These are phyloP conservation scores for Pisolithus thermaeus DNA, from an alignment of 1,284 basidiomycete species.

Conservation along the genomic window DNA sequence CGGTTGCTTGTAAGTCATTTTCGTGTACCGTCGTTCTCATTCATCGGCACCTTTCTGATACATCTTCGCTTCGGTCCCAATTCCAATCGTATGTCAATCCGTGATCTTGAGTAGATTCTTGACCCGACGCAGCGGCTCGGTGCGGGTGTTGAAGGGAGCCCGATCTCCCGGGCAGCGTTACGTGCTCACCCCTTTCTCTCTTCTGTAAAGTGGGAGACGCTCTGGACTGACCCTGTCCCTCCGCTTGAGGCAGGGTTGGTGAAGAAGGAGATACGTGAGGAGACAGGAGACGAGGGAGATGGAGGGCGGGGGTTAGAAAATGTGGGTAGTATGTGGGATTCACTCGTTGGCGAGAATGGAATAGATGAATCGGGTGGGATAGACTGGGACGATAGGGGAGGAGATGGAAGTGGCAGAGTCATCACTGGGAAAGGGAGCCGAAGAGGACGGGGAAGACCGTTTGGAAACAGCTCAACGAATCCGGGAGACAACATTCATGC, in stretches of 20 bases:
- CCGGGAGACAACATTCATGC: slow-evolving; percentile 19
- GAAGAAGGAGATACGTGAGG: slow-evolving; percentile 38
- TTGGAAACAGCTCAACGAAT: slow-evolving; percentile 16
- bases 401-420: neutral
- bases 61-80: neutral
- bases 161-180: slow-evolving; percentile 52
- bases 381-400: neutral
- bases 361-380: slow-evolving; percentile 16
- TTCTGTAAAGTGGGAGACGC: slow-evolving; percentile 58
- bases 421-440: neutral
- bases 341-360: slow-evolving; percentile 15
- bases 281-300: slow-evolving; percentile 38
- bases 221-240: slow-evolving; percentile 71
- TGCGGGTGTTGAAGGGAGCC: slow-evolving; percentile 44
- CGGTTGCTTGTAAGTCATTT: slow-evolving; percentile 50
- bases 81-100: too few relatives aligned
- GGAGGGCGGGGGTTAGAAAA: slow-evolving; percentile 40
- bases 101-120: slow-evolving; percentile 42
- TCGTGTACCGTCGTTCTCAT: slow-evolving; percentile 1
- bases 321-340: slow-evolving; percentile 52
- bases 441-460: neutral
- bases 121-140: slow-evolving; percentile 72
- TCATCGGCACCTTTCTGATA: neutral
- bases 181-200: slow-evolving; percentile 75
- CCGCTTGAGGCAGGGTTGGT: slow-evolving; percentile 50